Evolutionary conservation across 116 monocot genomes (phyloP), one percentile per base, ranked within the genome.

Genomic region (Zostera marina): DNA sequence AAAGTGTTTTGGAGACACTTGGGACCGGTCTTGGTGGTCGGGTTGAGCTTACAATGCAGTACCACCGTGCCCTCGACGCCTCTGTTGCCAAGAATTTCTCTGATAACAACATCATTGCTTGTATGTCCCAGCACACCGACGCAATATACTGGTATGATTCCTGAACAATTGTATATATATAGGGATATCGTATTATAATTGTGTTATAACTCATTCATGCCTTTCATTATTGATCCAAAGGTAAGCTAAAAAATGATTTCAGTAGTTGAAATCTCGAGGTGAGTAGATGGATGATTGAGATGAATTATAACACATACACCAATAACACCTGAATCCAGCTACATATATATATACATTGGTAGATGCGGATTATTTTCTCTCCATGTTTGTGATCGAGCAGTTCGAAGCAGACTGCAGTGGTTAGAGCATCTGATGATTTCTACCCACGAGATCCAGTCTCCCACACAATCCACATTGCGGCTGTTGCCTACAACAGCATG

Each of bases 351-450:
- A 32, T 32, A 1, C 5, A 32, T 2, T 32, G 0, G 4, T 26
- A 26, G 22, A 26, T 63, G 24, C 17, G 32, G 24, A n/a, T 54
- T 43, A 53, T 14, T 10, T 54, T 45, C 20, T 47, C 51, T 17
- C 10, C 21, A 15, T 9, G 22, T 16, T 4, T 56, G 32, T 56
- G n/a, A 56, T 32, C 13, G 26, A 14, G 41, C 77, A 92, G 93
- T 56, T 73, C 82, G 32, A 96, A 85, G 72, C 88, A 89, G 64
- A 83, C 96, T 0, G 88, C 78, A 1, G 82, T 85, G 11, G 74
- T 89, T 20, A 78, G 96, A 59, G 96, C 96, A 5, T 96, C 96
- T 0, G 96, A 96, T 24, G 96, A 96, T 41, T 96, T 96, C 74
- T 96, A 72, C 41, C 88, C 96, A 16, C 67, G 85, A 60, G 96